Base-by-base conservation (phyloP, 192 early-diverging fungal species). In the Coemansia sp. region DNA sequence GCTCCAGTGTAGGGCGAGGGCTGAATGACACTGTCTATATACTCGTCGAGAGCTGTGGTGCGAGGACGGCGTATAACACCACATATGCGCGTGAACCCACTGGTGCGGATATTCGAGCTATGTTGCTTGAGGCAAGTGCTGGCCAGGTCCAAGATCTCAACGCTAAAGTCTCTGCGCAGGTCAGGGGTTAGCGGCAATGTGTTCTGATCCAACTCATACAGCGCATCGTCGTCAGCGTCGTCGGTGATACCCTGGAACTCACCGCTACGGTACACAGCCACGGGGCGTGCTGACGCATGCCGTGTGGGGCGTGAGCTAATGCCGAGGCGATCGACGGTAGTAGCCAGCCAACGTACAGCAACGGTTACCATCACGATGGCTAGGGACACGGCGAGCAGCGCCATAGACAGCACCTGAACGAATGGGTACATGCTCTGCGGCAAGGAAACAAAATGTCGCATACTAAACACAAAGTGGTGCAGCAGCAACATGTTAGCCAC, bases 61-160 rank as follows among this genome's bases (percentile, higher is more conserved):
- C 40, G 41, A 1, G 81, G 81, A 36, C 78, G 53, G n/a, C 81
- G 76, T 24, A 83, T 73, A 24, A 71, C 76, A 16, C 73, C 73
- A 36, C 70, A 71, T 18, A 71, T 46, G 3, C 76, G 47, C 24
- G 73, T 71, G 40, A 75, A 70, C 0, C 81, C 81, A 12, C 68
- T 73, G 0, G 73, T 47, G 6, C 73, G 63, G 27, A 83, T 68
- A 68, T 79, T 70, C 60, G 38, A 73, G 76, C 81, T 83, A 58
- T 68, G 78, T 29, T 79, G 81, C 76, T 76, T 72, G 50, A 83
- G 64, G n/a, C 81, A 83, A 2, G 81, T 73, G n/a, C 70, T 77
- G 27, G 81, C 81, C 49, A 83, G 65, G 65, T 83, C 81, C 27
- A 83, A 41, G 10, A 83, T 79, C 68, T 83, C 81, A 0, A 79